Base-by-base conservation (phyloP, 805 yeast species). In the Metahyphopichia silvanorum region DNA sequence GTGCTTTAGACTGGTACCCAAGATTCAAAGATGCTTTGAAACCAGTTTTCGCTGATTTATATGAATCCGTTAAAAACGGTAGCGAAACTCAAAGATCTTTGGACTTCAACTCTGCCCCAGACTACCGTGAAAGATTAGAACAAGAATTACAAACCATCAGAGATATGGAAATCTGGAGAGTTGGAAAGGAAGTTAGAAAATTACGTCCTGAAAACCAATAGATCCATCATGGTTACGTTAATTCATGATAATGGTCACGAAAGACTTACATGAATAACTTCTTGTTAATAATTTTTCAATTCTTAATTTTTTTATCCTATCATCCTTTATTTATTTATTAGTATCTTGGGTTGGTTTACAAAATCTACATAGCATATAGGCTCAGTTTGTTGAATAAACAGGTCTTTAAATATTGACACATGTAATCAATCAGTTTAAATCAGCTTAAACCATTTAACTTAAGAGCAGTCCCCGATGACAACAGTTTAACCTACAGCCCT, bases 1-100 rank as follows among this genome's bases (percentile, higher is more conserved):
- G 98, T 80, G 98, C 98, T 65, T 80, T 93, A 58, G 98, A 93
- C 78, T 93, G 98, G 98, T 91, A 93, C 79, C 98, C 98, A 71
- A 76, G 84, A 71, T 93, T 93, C 88, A 89, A 89, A 81, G 91
- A 86, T 54, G 96, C 97, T 62, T 79, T 93, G 73, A 93, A 93
- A 79, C 98, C 98, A 60, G 97, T 93, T 40, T 93, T 93, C 80
- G 79, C 85, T 71, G 95, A 93, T 63, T 79, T 93, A 60, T 93
- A 93, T 79, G 87, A 82, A 66, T 80, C 95, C 42, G 96, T 88
- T 57, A 85, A 80, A 79, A 86, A 86, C 71, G 98, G 98, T 68
- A 66, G 87, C 53, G 98, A 93, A 81, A 93, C 98, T 66, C 73
- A 91, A 78, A 85, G 98, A 76, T 91, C 98, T 43, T 79, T 93